Evolutionary conservation across 1,284 basidiomycete genomes (phyloP).

Genomic region (Tetrapyrgos nigripes): DNA sequence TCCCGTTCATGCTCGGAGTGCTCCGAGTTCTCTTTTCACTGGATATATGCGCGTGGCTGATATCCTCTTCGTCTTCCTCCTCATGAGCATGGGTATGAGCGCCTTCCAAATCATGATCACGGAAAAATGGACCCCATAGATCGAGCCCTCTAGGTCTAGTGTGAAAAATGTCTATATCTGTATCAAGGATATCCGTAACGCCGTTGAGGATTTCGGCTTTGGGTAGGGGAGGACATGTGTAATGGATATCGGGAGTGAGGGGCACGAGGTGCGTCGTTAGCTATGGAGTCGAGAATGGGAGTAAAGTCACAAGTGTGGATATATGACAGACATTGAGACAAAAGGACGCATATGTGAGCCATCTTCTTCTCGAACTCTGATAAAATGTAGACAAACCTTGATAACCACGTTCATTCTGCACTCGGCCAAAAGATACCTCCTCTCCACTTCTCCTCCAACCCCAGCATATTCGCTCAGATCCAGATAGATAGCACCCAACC

Average conservation of each 20-base stretch:
- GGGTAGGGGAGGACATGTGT: conserved; percentile 69
- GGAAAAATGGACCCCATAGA: conserved; percentile 49
- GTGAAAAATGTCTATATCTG: conserved; percentile 59
- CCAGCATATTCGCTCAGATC: conserved; percentile 82
- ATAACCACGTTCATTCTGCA: conserved; percentile 84
- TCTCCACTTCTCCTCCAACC: conserved; percentile 61
- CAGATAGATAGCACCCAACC: conserved; percentile 69
- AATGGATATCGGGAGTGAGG: conserved; percentile 63
- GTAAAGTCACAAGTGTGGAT: no score
- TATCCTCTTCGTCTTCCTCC: not conserved
- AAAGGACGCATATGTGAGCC: no score
- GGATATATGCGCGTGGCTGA: not conserved
- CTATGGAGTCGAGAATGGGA: conserved; percentile 42
- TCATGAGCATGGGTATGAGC: no score
- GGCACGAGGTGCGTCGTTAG: conserved; percentile 67
- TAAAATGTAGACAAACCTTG: conserved; percentile 63
- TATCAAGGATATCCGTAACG: conserved; percentile 64
- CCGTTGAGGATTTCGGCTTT: conserved; percentile 76
- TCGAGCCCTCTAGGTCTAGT: conserved; percentile 58
- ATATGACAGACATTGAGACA: no score
- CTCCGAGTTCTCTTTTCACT: not conserved
- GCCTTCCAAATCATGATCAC: conserved; percentile 43
- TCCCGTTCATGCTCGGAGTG: not conserved
- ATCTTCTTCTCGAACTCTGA: no score
- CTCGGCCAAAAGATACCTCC: conserved; percentile 74